Conservation (phyloP, 345 rosid species). For the Syzygium aromaticum region DNA sequence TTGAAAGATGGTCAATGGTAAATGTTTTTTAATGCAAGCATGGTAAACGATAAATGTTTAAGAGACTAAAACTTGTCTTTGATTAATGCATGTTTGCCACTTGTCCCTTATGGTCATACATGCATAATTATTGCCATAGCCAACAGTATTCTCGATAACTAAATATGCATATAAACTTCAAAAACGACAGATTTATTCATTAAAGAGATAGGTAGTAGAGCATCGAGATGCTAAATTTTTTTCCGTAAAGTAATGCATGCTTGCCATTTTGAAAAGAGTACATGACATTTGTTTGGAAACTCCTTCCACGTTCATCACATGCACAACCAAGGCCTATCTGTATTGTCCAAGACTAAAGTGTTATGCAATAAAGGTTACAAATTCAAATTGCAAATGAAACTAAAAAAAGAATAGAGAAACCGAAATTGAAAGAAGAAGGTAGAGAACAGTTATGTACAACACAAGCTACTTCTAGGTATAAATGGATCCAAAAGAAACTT, state of each 20-base stretch:
- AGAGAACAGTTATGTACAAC: too few relatives aligned
- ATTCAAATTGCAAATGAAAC: too few relatives aligned
- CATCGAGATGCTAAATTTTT: not conserved
- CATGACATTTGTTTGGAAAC: not conserved
- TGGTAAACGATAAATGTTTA: not conserved
- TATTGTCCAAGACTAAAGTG: too few relatives aligned
- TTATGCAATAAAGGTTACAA: too few relatives aligned
- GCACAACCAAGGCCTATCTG: not conserved
- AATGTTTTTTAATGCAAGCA: not conserved
- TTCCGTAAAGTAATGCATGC: not conserved
- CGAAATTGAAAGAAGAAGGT: too few relatives aligned
- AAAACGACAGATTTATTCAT: not conserved
- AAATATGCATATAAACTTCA: not conserved
- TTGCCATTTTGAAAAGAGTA: not conserved
- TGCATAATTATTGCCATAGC: not conserved
- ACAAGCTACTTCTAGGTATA: too few relatives aligned
- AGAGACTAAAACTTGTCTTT: not conserved
- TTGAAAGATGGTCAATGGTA: not conserved
- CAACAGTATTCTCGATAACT: not conserved
- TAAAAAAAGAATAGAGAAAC: too few relatives aligned
- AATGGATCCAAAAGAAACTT: too few relatives aligned
- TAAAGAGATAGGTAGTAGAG: not conserved
- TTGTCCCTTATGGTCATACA: not conserved
- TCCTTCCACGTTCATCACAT: not conserved
- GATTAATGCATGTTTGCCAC: not conserved